phyloP scores from a whole-genome alignment of 495 filamentous ascomycete species.

The Saxophila tyrrhenica region DNA sequence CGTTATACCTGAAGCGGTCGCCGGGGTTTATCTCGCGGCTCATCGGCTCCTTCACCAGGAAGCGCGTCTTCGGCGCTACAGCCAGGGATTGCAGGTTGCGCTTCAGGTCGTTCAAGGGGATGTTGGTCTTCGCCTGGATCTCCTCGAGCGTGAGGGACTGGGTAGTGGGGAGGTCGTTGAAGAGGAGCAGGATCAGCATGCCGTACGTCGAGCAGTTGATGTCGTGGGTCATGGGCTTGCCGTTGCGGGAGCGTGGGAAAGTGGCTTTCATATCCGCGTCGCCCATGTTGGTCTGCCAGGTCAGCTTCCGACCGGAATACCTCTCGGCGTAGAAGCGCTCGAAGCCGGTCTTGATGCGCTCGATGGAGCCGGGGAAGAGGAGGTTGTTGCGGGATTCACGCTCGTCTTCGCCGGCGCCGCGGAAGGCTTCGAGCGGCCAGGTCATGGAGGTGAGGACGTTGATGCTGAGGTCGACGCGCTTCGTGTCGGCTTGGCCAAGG shows the following conservation, averaged over 20 bases:
- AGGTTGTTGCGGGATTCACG: conserved; percentile 33
- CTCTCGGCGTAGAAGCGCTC: conserved; percentile 81
- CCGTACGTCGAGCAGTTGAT: conserved; percentile 86
- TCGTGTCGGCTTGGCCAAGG: conserved; percentile 53
- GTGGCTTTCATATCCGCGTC: conserved; percentile 73
- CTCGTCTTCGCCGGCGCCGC: conserved; percentile 40
- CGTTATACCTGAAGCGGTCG: conserved; percentile 78
- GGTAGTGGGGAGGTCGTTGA: conserved; percentile 63
- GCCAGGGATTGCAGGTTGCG: conserved; percentile 77
- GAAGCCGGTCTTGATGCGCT: conserved; percentile 70
- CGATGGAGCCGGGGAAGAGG: conserved; percentile 64
- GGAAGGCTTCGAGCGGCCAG: conserved; percentile 86
- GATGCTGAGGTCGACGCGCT: conserved; percentile 65
- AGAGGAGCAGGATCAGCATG: conserved; percentile 80
- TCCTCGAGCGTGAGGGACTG: conserved; percentile 68
- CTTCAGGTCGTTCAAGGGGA: conserved; percentile 65
- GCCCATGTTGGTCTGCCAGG: conserved; percentile 74
- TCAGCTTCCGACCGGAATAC: conserved; percentile 74
- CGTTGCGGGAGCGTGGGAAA: conserved; percentile 49
- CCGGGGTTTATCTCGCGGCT: conserved; percentile 68
- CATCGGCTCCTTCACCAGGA: conserved; percentile 75
- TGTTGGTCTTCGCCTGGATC: conserved; percentile 70
- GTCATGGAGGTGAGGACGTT: conserved; percentile 83
- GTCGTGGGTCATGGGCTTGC: conserved; percentile 73
- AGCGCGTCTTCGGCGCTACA: conserved; percentile 70